Evolutionary conservation across 495 filamentous ascomycete species (phyloP).

Genomic region (Aspergillus sclerotiicarbonarius): DNA sequence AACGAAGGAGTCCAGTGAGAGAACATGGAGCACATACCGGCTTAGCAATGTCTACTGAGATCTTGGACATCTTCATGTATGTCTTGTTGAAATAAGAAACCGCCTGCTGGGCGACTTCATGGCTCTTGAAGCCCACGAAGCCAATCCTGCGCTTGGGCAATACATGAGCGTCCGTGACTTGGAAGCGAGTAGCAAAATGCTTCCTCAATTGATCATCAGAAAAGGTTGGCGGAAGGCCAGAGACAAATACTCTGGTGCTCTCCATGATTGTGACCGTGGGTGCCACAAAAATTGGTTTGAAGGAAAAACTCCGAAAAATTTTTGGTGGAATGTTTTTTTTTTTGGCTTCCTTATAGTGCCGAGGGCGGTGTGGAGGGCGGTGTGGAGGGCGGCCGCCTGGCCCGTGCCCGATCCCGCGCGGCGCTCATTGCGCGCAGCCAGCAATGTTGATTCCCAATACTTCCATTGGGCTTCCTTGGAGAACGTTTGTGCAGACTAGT

Average conservation of each 20-base stretch:
- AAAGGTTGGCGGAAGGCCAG: conserved; percentile 71
- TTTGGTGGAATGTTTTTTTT: conserved; percentile 32
- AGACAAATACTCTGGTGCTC: conserved; percentile 81
- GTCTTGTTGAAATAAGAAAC: conserved; percentile 93
- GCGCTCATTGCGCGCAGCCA: conserved; percentile 18
- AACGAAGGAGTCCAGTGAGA: conserved; percentile 2
- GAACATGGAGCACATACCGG: conserved; percentile 56
- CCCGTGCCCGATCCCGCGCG: conserved; percentile 22
- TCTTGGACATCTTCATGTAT: conserved; percentile 96
- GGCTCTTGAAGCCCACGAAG: conserved; percentile 89
- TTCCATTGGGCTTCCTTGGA: conserved; percentile 1
- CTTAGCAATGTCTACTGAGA: conserved; percentile 84
- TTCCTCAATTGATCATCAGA: conserved; percentile 78
- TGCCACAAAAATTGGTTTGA: conserved; percentile 19
- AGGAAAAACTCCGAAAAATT: conserved; percentile 21
- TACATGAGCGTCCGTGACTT: conserved; percentile 86
- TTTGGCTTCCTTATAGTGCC: conserved; percentile 31
- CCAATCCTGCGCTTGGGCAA: conserved; percentile 87
- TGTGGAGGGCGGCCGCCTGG: neutral
- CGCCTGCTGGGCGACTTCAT: conserved; percentile 73
- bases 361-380: conserved; percentile 34
- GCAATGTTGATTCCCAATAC: conserved; percentile 9
- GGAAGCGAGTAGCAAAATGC: conserved; percentile 75
- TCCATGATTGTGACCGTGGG: conserved; percentile 35
- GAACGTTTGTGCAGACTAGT: neutral